Evolutionary conservation across 2,329 filamentous ascomycete genomes (phyloP).

Genomic region (Talaromyces pinophilus): DNA sequence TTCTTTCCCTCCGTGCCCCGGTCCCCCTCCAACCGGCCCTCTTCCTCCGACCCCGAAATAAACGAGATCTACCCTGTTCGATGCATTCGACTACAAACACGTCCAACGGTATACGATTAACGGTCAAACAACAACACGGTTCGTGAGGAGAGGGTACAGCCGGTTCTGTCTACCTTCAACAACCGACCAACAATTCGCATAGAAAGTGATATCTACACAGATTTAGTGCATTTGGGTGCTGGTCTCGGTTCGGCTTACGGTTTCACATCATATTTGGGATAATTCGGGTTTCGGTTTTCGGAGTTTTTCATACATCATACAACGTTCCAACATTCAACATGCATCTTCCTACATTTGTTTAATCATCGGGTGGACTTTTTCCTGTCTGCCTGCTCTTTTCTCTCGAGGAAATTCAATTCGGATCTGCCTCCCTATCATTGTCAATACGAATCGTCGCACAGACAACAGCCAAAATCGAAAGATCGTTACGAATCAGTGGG

Average conservation of each 20-base stretch:
- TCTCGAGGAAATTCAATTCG: background rate
- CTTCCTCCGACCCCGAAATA: slow-evolving; percentile 24
- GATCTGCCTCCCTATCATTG: background rate
- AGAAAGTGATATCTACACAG: slow-evolving; percentile 6
- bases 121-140: slow-evolving; percentile 5
- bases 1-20: slow-evolving; percentile 24
- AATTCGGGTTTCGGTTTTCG: background rate
- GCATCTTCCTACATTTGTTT: background rate
- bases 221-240: slow-evolving; percentile 7
- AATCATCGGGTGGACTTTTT: background rate
- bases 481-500: background rate
- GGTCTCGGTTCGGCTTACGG: slow-evolving; percentile 8
- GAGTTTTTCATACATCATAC: slow-evolving; percentile 4
- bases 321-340: background rate
- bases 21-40: slow-evolving; percentile 24
- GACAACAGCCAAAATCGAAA: background rate
- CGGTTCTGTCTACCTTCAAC: slow-evolving; percentile 3
- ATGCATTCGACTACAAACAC: slow-evolving; percentile 1
- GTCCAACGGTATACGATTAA: slow-evolving; percentile 11
- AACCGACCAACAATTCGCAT: slow-evolving; percentile 13
- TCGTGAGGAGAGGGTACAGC: slow-evolving; percentile 13
- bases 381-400: background rate
- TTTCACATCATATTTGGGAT: slow-evolving; percentile 4
- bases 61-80: background rate
- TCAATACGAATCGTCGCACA: background rate